Evolutionary conservation across 805 yeast genomes (phyloP), one percentile per base, ranked within the genome.

Genomic region (Nakazawaea molendinolei): DNA sequence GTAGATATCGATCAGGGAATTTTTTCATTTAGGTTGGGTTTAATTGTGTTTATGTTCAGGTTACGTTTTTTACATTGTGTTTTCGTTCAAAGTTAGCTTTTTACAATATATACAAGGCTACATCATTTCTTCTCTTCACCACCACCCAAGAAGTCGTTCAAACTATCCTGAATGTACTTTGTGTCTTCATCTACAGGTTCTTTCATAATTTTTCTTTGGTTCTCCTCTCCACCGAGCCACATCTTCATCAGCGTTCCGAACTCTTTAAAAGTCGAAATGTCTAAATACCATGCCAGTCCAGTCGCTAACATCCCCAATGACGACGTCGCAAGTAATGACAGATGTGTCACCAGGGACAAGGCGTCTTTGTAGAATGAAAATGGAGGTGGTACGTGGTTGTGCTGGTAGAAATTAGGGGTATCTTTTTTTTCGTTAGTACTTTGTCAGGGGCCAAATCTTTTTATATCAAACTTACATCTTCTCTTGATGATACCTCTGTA

Each of bases 371-470:
- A 76, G 52, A 84, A 78, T 21, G 83, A 79, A 50, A 79, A 82
- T n/a, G 76, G 67, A 5, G 95, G 95, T 2, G 94, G 94, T 39
- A 75, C 71, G 49, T 86, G 90, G 57, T 87, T 87, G 9, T 89
- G 86, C 48, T 85, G 87, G 58, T 84, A 89, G 48, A 78, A 66
- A 28, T 69, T 70, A 6, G 96, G 96, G 5, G 76, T 58, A 48
- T 76, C 72, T 61, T 23, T 9, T 9, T 10, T 22, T 22, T 22
- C n/a, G 36, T 16, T 23, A 13, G 8, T 5, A 12, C 24, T 25
- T 15, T 13, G 7, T 22, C n/a, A 8, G 8, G 14, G 10, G 5
- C 8, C n/a, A 16, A n/a, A n/a, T 8, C 14, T 15, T 16, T 33
- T 17, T 10, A 12, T 8, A 20, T 8, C 8, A 9, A 25, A 54